These are phyloP conservation scores for Prunella vulgaris DNA, from an alignment of 257 asterid genomes.

Conservation along the genomic window DNA sequence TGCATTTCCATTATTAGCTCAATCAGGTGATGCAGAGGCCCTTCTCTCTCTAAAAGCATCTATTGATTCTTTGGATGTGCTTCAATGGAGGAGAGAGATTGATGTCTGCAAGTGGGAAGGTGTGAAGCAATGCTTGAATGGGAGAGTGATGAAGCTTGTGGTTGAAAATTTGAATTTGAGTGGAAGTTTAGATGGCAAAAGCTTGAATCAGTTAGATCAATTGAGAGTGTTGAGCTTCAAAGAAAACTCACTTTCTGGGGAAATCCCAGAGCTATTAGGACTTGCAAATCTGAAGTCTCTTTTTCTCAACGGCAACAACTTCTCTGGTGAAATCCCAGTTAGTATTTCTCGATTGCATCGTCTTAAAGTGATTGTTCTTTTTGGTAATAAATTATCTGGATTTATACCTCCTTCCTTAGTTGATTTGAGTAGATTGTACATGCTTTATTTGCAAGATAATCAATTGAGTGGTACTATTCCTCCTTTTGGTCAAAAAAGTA, in stretches of 20 bases:
- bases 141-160: slow-evolving; percentile 78
- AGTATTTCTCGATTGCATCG: slow-evolving; percentile 53
- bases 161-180: slow-evolving; percentile 57
- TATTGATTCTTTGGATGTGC: slow-evolving; percentile 52
- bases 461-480: slow-evolving; percentile 67
- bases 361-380: slow-evolving; percentile 52
- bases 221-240: slow-evolving; percentile 82
- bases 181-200: slow-evolving; percentile 51
- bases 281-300: slow-evolving; percentile 74
- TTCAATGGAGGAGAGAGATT: slow-evolving; percentile 47
- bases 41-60: slow-evolving; percentile 53
- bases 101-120: slow-evolving; percentile 75
- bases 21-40: slow-evolving; percentile 68
- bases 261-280: slow-evolving; percentile 59
- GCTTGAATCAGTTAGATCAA: slow-evolving; percentile 76
- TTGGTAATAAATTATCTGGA: slow-evolving; percentile 62
- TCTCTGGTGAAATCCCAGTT: slow-evolving; percentile 61
- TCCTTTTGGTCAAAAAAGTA: slow-evolving; percentile 49
- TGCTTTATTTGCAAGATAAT: slow-evolving; percentile 69
- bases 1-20: slow-evolving; percentile 33
- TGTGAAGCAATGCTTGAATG: slow-evolving; percentile 65
- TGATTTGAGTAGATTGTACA: slow-evolving; percentile 44
- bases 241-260: slow-evolving; percentile 65
- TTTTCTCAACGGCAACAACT: slow-evolving; percentile 55
- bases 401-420: slow-evolving; percentile 47